Evolutionary conservation across 75 land plant species (phyloP).

Genomic region (Chamaecyparis obtusa): DNA sequence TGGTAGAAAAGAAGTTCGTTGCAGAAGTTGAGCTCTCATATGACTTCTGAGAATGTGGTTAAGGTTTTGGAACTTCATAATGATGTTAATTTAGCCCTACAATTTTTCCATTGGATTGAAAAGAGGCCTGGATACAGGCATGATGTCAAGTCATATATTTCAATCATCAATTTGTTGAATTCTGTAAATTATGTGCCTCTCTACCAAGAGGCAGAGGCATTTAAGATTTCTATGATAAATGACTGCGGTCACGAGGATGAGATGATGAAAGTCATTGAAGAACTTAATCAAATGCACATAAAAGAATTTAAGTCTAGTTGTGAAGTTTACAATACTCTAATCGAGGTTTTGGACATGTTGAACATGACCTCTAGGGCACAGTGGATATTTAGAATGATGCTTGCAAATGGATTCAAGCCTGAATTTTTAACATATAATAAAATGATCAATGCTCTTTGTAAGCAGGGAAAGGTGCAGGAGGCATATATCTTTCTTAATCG

Average conservation of each 20-base stretch:
- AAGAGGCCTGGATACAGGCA: conserved; percentile 29
- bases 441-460: conserved; percentile 46
- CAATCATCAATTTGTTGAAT: conserved; percentile 29
- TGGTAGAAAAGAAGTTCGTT: conserved; percentile 39
- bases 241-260: conserved; percentile 24
- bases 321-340: conserved; percentile 30
- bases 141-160: conserved; percentile 17
- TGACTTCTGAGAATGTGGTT: conserved; percentile 35
- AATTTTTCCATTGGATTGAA: conserved; percentile 44
- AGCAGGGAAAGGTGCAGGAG: conserved; percentile 37
- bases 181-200: background rate
- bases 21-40: conserved; percentile 14
- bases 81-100: conserved; percentile 32
- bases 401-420: conserved; percentile 20
- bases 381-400: conserved; percentile 24
- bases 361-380: conserved; percentile 29
- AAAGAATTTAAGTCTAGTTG: conserved; percentile 19
- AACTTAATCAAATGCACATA: conserved; percentile 13
- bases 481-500: conserved; percentile 28
- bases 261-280: conserved; percentile 14
- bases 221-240: conserved; percentile 29
- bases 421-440: conserved; percentile 43
- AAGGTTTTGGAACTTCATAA: conserved; percentile 28
- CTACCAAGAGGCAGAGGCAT: conserved; percentile 10
- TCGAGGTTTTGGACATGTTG: conserved; percentile 30